Percentiles rank a stretch among this genome's conserved stretches.
phyloP scores from a whole-genome alignment of 2,329 filamentous ascomycete genomes.

The Hysterium pulicare region DNA sequence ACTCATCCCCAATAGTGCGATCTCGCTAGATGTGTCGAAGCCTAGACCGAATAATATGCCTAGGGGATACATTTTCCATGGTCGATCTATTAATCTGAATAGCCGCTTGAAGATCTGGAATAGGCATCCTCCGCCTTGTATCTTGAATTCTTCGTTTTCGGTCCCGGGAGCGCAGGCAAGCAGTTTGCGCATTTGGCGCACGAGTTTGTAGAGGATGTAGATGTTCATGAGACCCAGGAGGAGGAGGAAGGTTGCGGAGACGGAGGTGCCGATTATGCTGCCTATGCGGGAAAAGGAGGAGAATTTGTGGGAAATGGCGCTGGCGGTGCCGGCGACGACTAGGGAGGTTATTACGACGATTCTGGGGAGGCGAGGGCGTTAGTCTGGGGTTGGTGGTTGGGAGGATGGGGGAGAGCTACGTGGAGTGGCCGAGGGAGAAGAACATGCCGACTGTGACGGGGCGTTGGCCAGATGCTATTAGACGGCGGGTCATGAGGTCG shows the following conservation, averaged over 20 bases:
- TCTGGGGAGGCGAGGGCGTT: constrained; percentile 20
- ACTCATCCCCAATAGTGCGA: constrained; percentile 85
- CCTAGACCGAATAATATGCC: constrained; percentile 84
- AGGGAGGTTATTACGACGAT: constrained; percentile 89
- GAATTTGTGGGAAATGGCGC: constrained; percentile 77
- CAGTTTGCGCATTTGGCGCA: constrained; percentile 64
- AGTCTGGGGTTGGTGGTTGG: neutral
- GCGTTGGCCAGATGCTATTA: constrained; percentile 78
- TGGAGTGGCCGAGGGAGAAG: constrained; percentile 91
- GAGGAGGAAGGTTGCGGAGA: constrained; percentile 80
- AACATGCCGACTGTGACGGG: constrained; percentile 92
- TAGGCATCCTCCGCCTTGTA: constrained; percentile 75
- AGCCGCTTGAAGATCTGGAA: constrained; percentile 68
- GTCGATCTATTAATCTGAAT: constrained; percentile 68
- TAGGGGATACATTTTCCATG: constrained; percentile 96
- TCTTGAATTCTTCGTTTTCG: constrained; percentile 56
- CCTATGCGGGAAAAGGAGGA: constrained; percentile 76
- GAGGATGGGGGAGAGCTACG: constrained; percentile 40
- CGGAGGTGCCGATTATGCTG: constrained; percentile 82
- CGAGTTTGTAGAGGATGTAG: constrained; percentile 77
- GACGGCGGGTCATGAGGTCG: constrained; percentile 86
- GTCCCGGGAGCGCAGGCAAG: constrained; percentile 50
- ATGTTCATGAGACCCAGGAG: constrained; percentile 78
- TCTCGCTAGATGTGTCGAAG: constrained; percentile 93
- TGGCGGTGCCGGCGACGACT: constrained; percentile 85